Conservation (phyloP, 2,329 filamentous ascomycete genomes). For the Cytospora schulzeri region DNA sequence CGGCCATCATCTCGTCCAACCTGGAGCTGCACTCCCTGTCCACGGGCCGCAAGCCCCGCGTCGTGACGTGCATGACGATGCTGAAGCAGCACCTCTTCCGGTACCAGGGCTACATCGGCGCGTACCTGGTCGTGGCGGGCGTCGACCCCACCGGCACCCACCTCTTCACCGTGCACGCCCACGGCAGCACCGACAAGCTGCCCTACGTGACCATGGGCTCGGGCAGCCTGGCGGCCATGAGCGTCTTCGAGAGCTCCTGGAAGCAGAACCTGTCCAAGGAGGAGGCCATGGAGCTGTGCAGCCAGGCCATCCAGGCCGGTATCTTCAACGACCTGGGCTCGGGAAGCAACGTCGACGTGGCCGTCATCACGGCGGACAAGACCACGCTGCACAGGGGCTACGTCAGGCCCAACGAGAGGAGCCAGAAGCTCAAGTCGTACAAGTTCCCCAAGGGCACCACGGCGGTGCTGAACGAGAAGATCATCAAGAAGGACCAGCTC, state of each 20-base stretch:
- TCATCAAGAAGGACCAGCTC: slow-evolving; percentile 92
- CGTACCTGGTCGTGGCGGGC: slow-evolving; percentile 95
- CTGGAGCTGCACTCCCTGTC: slow-evolving; percentile 96
- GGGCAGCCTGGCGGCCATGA: slow-evolving; percentile 94
- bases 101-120: slow-evolving; percentile 96
- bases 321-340: slow-evolving; percentile 99
- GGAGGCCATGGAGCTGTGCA: slow-evolving; percentile 78
- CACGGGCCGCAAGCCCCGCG: slow-evolving; percentile 92
- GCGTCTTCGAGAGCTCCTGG: slow-evolving; percentile 96
- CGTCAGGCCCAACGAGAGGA: slow-evolving; percentile 89
- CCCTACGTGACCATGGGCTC: slow-evolving; percentile 99
- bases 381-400: slow-evolving; percentile 91
- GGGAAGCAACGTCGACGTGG: slow-evolving; percentile 95
- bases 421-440: slow-evolving; percentile 91
- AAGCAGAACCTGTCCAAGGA: slow-evolving; percentile 75
- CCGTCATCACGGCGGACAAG: slow-evolving; percentile 93
- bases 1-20: slow-evolving; percentile 96
- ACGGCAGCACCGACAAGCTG: slow-evolving; percentile 97
- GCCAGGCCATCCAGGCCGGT: slow-evolving; percentile 90
- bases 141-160: slow-evolving; percentile 94
- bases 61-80: slow-evolving; percentile 99
- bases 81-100: slow-evolving; percentile 99
- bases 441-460: slow-evolving; percentile 90
- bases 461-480: slow-evolving; percentile 91
- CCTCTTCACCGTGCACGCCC: slow-evolving; percentile 97